phyloP scores from a whole-genome alignment of 768 basidiomycete species.

The Boletales sp. region DNA sequence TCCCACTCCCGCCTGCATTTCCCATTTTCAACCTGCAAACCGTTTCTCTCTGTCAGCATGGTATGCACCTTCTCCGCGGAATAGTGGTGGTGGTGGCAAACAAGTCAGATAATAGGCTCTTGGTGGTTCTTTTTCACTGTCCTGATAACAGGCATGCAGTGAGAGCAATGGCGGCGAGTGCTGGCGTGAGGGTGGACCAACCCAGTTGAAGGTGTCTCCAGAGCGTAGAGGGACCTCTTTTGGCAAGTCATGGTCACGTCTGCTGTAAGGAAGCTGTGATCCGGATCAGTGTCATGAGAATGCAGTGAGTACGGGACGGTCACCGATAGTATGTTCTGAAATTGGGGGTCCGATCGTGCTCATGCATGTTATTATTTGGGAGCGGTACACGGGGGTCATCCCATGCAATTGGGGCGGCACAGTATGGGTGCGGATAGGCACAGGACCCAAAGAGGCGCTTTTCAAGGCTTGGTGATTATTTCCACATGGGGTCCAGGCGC shows the following conservation, averaged over 20 bases:
- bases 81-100: conserved; percentile 29
- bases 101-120: conserved; percentile 30
- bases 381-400: conserved; percentile 33
- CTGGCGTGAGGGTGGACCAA: conserved; percentile 12
- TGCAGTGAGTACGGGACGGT: conserved; percentile 21
- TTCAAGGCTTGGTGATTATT: conserved; percentile 33
- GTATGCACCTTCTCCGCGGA: conserved; percentile 27
- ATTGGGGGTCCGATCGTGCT: conserved; percentile 20
- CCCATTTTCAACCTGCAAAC: too few relatives aligned
- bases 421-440: conserved; percentile 21
- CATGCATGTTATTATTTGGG: conserved; percentile 29
- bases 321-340: too few relatives aligned
- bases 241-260: conserved; percentile 37
- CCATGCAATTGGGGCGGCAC: conserved; percentile 26
- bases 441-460: conserved; percentile 36
- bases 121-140: conserved; percentile 25
- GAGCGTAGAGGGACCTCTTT: conserved; percentile 35
- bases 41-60: conserved; percentile 32
- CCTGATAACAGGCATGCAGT: conserved; percentile 33
- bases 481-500: conserved; percentile 17
- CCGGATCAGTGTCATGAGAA: conserved; percentile 37
- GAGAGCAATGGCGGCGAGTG: conserved; percentile 28
- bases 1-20: too few relatives aligned
- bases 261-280: conserved; percentile 34
- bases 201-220: conserved; percentile 29